Conservation (phyloP, 2,329 filamentous ascomycete species). For the Stagonosporopsis tanaceti region DNA sequence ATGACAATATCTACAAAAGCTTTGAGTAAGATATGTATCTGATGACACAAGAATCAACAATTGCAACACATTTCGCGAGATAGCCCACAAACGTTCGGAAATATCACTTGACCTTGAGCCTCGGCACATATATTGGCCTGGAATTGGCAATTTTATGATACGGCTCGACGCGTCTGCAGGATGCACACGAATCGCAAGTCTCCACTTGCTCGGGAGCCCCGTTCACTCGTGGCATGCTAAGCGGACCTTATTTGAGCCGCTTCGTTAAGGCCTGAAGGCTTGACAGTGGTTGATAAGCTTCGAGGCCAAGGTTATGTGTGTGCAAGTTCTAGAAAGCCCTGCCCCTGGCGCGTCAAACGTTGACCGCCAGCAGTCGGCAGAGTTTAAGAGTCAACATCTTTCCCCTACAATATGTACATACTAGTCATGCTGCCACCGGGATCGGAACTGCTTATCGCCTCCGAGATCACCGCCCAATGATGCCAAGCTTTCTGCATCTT, state of each 20-base stretch:
- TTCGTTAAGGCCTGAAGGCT: constrained; percentile 8
- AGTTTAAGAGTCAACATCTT: background rate
- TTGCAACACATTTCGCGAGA: constrained; percentile 1
- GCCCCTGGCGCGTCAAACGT: background rate
- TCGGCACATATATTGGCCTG: constrained; percentile 7
- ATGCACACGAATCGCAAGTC: constrained; percentile 25
- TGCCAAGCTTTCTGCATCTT: constrained; percentile 2
- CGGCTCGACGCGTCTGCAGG: constrained; percentile 25
- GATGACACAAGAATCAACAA: background rate
- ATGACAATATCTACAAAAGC: constrained; percentile 14
- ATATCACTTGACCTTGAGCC: background rate
- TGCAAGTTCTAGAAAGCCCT: background rate
- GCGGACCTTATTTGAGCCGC: constrained; percentile 21
- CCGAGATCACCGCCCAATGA: background rate
- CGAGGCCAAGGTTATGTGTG: background rate
- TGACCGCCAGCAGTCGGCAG: background rate
- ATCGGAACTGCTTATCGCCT: constrained; percentile 5
- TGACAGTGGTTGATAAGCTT: constrained; percentile 8
- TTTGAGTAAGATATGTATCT: constrained; percentile 1
- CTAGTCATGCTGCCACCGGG: background rate
- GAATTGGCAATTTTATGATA: constrained; percentile 23
- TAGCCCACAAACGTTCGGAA: background rate
- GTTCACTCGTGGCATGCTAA: constrained; percentile 21
- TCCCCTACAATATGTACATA: background rate
- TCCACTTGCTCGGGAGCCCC: constrained; percentile 31